Percentiles rank a stretch among this genome's conserved stretches.
These are phyloP conservation scores for Trichocladium uniseriatum DNA, from an alignment of 495 filamentous ascomycete genomes.

Conservation along the genomic window DNA sequence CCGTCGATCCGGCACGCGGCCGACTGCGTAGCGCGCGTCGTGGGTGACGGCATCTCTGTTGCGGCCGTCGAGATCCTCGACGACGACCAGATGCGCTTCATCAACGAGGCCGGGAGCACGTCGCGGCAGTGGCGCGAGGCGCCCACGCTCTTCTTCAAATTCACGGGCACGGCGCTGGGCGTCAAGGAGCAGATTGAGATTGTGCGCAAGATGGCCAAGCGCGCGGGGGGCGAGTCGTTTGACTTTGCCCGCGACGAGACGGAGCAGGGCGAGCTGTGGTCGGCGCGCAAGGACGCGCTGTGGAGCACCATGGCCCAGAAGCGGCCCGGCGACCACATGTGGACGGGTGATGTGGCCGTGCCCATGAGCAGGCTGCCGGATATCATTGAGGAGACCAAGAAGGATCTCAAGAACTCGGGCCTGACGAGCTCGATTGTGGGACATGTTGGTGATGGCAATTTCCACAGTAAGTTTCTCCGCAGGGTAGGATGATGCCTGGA, in stretches of 20 bases:
- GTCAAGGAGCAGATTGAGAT: constrained; percentile 78
- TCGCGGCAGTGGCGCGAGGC: constrained; percentile 61
- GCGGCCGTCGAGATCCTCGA: constrained; percentile 89
- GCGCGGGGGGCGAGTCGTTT: constrained; percentile 55
- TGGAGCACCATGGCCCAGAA: constrained; percentile 60
- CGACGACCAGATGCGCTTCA: constrained; percentile 88
- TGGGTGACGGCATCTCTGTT: constrained; percentile 70
- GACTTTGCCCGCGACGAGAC: constrained; percentile 63
- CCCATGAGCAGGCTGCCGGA: constrained; percentile 62
- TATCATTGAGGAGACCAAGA: constrained; percentile 72
- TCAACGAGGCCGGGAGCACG: constrained; percentile 72
- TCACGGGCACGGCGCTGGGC: constrained; percentile 60
- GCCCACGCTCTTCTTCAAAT: constrained; percentile 94
- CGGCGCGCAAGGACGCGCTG: constrained; percentile 75
- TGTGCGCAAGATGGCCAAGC: constrained; percentile 57
- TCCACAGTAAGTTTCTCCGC: constrained; percentile 45
- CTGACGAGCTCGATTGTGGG: constrained; percentile 67
- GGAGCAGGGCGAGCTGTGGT: constrained; percentile 76
- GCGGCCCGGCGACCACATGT: constrained; percentile 55
- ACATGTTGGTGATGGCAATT: constrained; percentile 79
- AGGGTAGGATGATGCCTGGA: not conserved
- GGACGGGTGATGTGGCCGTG: constrained; percentile 80
- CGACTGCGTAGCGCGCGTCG: constrained; percentile 68
- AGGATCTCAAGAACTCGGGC: constrained; percentile 56
- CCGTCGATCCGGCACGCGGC: constrained; percentile 68